A percentile compares a stretch with the other conserved stretches of the same genome.
Evolutionary conservation across 257 asterid species (phyloP).

Genomic region (Gentiana dahurica): DNA sequence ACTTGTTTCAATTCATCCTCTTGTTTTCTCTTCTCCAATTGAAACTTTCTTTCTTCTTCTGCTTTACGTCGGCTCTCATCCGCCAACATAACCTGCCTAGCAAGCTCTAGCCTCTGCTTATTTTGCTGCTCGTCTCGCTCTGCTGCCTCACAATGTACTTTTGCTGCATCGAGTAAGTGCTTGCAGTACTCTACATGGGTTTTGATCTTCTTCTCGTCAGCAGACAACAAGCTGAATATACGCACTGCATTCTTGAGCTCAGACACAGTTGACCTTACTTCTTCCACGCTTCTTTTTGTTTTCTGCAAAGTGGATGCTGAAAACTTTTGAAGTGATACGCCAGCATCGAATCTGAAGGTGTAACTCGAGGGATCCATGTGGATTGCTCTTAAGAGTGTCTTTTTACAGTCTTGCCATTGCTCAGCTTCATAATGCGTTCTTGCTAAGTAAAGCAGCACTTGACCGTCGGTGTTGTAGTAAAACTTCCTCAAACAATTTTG

Average conservation of each 20-base stretch:
- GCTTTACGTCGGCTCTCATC: slow-evolving; percentile 85
- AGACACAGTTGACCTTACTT: slow-evolving; percentile 62
- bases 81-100: slow-evolving; percentile 82
- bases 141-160: slow-evolving; percentile 85
- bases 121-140: slow-evolving; percentile 89
- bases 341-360: slow-evolving; percentile 78
- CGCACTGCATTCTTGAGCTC: slow-evolving; percentile 98
- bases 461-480: slow-evolving; percentile 79
- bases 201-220: slow-evolving; percentile 93
- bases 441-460: slow-evolving; percentile 92
- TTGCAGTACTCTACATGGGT: slow-evolving; percentile 96
- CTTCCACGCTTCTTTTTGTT: slow-evolving; percentile 81
- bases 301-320: slow-evolving; percentile 96
- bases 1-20: slow-evolving; percentile 93
- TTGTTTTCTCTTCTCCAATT: slow-evolving; percentile 88
- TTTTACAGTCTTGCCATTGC: slow-evolving; percentile 98
- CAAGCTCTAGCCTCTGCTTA: slow-evolving; percentile 66
- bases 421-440: slow-evolving; percentile 99
- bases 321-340: slow-evolving; percentile 94
- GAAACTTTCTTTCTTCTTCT: slow-evolving; percentile 83
- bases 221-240: slow-evolving; percentile 78
- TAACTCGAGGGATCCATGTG: slow-evolving; percentile 97
- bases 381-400: slow-evolving; percentile 85
- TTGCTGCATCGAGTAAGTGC: slow-evolving; percentile 93
- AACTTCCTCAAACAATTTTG: slow-evolving; percentile 93